Base-by-base conservation (phyloP, 371 early-diverging fungal species). In the Apophysomyces ossiformis region DNA sequence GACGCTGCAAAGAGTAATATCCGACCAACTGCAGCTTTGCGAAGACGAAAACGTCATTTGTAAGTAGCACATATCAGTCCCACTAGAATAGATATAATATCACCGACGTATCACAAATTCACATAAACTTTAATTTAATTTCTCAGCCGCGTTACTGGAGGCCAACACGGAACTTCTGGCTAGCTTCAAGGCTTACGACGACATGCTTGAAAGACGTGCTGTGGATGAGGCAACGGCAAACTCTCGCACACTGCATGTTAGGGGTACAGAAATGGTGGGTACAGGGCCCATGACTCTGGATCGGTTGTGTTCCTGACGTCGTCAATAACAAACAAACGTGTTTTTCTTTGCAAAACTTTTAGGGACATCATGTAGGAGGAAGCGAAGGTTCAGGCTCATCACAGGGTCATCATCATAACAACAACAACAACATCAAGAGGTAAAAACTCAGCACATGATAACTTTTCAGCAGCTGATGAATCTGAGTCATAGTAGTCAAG, bases 161-260 rank as follows among this genome's bases (percentile, higher is more conserved):
- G 76, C 80, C 37, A 83, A 83, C 57, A 75, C 74, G 46, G 83
- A 83, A 38, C 65, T 83, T 9, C 60, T 79, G 5, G 76, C 64
- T 16, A 70, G 70, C 38, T 83, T 83, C 67, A 83, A 80, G 45
- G 73, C 83, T 8, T 83, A 83, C 68, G 80, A 83, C 57, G 83
- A 83, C 61, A 80, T 80, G 83, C 46, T 83, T 58, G 83, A 83
- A 61, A 76, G 71, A 36, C 60, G 71, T 38, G 75, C 78, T 37
- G 39, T 83, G 57, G 71, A 67, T 57, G 67, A 70, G 43, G 83
- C 83, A 15, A 79, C 75, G 5, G 61, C 60, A 2, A 76, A 78
- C 60, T 81, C 82, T 13, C 71, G 73, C 37, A 38, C 69, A 8
- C 64, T 78, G 39, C 61, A 78, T 60, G 58, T 69, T 36, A 78